Percentiles rank a stretch among this genome's conserved stretches.
phyloP scores from a whole-genome alignment of 1,139 yeast species.

The Ogataea hybrid region DNA sequence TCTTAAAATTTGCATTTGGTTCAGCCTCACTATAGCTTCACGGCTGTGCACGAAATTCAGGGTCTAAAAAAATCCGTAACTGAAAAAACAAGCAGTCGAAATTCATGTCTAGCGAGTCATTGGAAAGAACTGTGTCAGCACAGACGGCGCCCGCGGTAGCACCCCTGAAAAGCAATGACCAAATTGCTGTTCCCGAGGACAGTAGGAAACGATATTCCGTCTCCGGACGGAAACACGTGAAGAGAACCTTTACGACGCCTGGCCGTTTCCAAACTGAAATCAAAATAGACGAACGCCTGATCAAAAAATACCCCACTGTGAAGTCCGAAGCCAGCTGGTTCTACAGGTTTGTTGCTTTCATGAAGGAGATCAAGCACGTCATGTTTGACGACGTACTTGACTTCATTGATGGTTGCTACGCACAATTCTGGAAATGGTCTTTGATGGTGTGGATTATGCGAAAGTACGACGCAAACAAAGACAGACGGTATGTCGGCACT shows the following conservation, averaged over 20 bases:
- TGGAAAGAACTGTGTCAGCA: slow-evolving; percentile 2
- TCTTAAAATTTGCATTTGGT: too few species aligned
- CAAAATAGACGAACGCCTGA: slow-evolving; percentile 12
- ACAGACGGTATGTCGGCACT: slow-evolving; percentile 11
- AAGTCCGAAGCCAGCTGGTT: slow-evolving; percentile 15
- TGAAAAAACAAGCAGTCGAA: not conserved
- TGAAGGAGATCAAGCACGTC: slow-evolving; percentile 10
- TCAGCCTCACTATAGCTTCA: not conserved
- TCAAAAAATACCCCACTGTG: slow-evolving; percentile 12
- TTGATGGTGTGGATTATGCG: slow-evolving; percentile 8
- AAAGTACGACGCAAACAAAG: slow-evolving; percentile 13
- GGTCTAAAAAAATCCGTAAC: slow-evolving; percentile 1
- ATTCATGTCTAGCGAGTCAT: not conserved
- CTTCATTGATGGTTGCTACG: slow-evolving; percentile 13
- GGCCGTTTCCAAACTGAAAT: slow-evolving; percentile 16
- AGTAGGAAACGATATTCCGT: not conserved
- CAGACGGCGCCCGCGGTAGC: slow-evolving; percentile 6
- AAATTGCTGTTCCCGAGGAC: not conserved
- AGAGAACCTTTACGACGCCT: slow-evolving; percentile 13
- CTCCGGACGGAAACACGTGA: slow-evolving; percentile 4
- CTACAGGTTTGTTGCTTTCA: slow-evolving; percentile 11
- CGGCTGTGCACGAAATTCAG: not conserved
- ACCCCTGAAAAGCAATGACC: not conserved
- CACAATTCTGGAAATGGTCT: slow-evolving; percentile 11
- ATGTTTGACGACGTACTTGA: slow-evolving; percentile 13